phyloP scores from a whole-genome alignment of 78 protist species.

The Dictyostelium purpureum region DNA sequence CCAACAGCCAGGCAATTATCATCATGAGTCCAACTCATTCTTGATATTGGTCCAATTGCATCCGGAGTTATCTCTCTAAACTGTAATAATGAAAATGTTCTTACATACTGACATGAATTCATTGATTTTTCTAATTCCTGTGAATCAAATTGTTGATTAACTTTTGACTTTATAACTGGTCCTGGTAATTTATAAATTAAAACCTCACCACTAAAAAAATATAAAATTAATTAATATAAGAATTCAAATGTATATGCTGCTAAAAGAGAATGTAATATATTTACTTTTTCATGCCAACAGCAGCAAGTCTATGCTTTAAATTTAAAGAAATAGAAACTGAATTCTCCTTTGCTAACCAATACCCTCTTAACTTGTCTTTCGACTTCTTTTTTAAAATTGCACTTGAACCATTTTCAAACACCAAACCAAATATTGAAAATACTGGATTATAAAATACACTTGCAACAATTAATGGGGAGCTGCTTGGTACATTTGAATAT shows the following conservation, averaged over 20 bases:
- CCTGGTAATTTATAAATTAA: conserved; percentile 62
- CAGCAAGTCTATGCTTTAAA: conserved; percentile 56
- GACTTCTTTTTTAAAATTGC: conserved; percentile 52
- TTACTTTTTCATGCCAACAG: conserved; percentile 69
- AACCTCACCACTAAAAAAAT: conserved; percentile 57
- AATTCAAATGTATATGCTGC: not conserved
- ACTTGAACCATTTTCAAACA: conserved; percentile 49
- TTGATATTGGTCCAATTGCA: conserved; percentile 67
- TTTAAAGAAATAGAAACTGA: conserved; percentile 60
- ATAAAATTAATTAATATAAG: not conserved
- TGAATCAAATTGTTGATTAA: not conserved
- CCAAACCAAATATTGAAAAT: conserved; percentile 42
- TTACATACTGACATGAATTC: conserved; percentile 2
- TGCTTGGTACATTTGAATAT: not conserved
- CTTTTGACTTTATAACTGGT: conserved; percentile 29
- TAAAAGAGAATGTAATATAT: too few relatives aligned
- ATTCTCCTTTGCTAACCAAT: conserved; percentile 14
- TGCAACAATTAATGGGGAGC: conserved; percentile 17
- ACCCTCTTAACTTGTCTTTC: conserved; percentile 54
- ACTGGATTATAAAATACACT: conserved; percentile 35
- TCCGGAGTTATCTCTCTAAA: conserved; percentile 72
- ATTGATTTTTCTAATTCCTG: not conserved
- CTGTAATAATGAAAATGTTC: conserved; percentile 68
- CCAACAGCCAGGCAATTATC: conserved; percentile 80
- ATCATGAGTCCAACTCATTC: conserved; percentile 78